Base-by-base conservation (phyloP, 2,329 filamentous ascomycete genomes). In the Cladophialophora immunda region DNA sequence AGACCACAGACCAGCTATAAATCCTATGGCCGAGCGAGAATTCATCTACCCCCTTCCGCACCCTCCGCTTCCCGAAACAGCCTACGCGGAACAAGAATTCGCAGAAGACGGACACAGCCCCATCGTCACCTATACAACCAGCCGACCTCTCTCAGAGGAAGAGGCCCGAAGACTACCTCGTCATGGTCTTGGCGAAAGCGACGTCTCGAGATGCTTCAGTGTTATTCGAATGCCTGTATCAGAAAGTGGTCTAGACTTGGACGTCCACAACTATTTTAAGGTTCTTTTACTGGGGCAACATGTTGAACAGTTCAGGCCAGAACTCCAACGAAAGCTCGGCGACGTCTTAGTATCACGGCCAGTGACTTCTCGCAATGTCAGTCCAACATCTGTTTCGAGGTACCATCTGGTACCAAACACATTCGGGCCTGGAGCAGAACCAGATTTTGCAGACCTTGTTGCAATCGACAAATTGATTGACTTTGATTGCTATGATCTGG, bases 391-490 rank as follows among this genome's bases (percentile, higher is more conserved):
- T 60, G 79, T 80, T 17, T 81, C 81, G 38, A 78, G 80, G 52
- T 84, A 81, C 68, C 81, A 82, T 72, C 79, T 84, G 64, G 79
- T 84, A 38, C 82, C 82, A 11, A 81, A 81, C 9, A 81, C 81
- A 0, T 83, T 81, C 71, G 82, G 81, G 54, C 76, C 78, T 38
- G 81, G 79, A 25, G 75, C 79, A 30, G 74, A 79, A 36, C 79
- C 81, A 6, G 82, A 81, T 47, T 81, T 81, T 72, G 81, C 82
- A 15, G 81, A 84, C 58, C 78, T 84, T 29, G 79, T 84, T 29
- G 81, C 80, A 13, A 68, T 71, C 58, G 68, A 70, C 58, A 68
- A 82, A 17, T 81, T 83, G 68, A 76, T 84, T 15, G 77, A 82
- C 58, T 81, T 84, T 41, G 81, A 84, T 55, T 81, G 83, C 65